phyloP scores from a whole-genome alignment of 2,329 filamentous ascomycete genomes.

The Beauveria australis region DNA sequence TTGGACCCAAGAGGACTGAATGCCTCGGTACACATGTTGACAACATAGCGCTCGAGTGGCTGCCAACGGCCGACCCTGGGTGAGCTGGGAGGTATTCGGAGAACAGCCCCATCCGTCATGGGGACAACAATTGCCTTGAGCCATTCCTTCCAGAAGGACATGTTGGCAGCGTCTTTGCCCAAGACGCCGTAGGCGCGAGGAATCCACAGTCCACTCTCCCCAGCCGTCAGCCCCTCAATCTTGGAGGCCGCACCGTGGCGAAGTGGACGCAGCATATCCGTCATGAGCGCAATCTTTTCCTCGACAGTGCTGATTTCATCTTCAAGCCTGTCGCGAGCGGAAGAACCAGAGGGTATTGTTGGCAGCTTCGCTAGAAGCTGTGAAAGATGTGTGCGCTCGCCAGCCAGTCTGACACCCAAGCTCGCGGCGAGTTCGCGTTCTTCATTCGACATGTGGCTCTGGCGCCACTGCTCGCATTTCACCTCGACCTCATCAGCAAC shows the following conservation, averaged over 20 bases:
- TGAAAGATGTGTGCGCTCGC: conserved; percentile 83
- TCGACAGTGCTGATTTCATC: conserved; percentile 93
- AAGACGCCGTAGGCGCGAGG: conserved; percentile 89
- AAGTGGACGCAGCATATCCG: conserved; percentile 85
- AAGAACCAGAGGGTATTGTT: conserved; percentile 68
- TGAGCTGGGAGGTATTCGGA: conserved; percentile 79
- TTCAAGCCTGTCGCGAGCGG: conserved; percentile 74
- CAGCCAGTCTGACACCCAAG: conserved; percentile 77
- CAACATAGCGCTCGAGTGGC: conserved; percentile 89
- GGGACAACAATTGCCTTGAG: conserved; percentile 86
- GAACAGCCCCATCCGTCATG: conserved; percentile 80
- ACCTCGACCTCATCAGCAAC: conserved; percentile 78
- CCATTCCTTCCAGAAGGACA: conserved; percentile 98
- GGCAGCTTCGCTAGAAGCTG: conserved; percentile 79
- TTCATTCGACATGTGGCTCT: conserved; percentile 78
- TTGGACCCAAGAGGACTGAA: conserved; percentile 87
- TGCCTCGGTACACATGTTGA: conserved; percentile 93
- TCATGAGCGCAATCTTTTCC: conserved; percentile 96
- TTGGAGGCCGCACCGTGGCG: conserved; percentile 92
- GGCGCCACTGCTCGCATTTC: conserved; percentile 78
- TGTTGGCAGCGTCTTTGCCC: conserved; percentile 73
- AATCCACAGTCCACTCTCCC: conserved; percentile 93
- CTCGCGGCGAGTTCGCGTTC: conserved; percentile 90
- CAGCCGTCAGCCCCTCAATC: conserved; percentile 91
- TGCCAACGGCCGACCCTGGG: conserved; percentile 92